Percentiles rank a stretch among this genome's conserved stretches.
Conservation (phyloP, 495 filamentous ascomycete genomes). For the Xylaria flabelliformis region DNA sequence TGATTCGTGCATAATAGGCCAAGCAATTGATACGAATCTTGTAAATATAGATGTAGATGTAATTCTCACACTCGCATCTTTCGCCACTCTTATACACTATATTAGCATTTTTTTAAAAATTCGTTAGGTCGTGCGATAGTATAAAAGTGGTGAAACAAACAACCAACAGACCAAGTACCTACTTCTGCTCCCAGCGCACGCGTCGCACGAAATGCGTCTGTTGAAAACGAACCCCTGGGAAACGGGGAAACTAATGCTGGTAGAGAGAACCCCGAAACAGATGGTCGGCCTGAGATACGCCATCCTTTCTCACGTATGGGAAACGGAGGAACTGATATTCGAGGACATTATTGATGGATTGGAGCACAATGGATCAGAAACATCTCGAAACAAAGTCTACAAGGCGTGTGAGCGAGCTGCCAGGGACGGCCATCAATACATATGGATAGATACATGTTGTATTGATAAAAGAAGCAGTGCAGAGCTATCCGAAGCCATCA, state of each 20-base stretch:
- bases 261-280: conserved; percentile 20
- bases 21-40: not conserved
- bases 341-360: conserved; percentile 34
- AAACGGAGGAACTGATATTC: conserved; percentile 41
- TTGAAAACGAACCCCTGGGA: not conserved
- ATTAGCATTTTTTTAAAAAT: not conserved
- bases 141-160: not conserved
- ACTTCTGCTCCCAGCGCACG: not conserved
- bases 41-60: not conserved
- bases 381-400: conserved; percentile 42
- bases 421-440: conserved; percentile 39
- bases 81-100: not conserved
- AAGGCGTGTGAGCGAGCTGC: conserved; percentile 42
- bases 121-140: not conserved
- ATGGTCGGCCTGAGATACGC: conserved; percentile 40
- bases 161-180: not conserved
- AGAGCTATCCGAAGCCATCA: conserved; percentile 53
- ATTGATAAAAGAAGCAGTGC: conserved; percentile 55
- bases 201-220: conserved; percentile 23
- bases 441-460: conserved; percentile 56
- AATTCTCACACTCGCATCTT: not conserved
- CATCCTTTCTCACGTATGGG: conserved; percentile 47
- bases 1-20: not conserved
- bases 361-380: not conserved
- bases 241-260: not conserved